Evolutionary conservation across 164 flowering plant genomes (phyloP), one percentile per base, ranked within the genome.

Genomic region (Berberis thunbergii): DNA sequence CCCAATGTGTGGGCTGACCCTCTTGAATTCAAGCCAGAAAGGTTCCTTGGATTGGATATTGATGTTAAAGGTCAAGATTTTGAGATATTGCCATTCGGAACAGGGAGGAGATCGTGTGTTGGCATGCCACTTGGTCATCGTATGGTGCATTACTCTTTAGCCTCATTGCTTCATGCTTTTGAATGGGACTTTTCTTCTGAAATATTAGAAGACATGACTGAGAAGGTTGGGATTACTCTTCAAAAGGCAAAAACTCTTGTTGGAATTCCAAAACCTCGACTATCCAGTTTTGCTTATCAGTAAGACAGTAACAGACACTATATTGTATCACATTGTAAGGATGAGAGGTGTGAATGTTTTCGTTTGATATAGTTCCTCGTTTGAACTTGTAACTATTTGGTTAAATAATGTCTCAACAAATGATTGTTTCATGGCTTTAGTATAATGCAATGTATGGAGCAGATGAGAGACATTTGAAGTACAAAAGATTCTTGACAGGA

Each of bases 1-100:
- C 74, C 75, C 2, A 49, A 65, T 2, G 62, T 68, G 44, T 78
- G 78, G 78, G 42, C 70, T 8, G 64, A 75, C 7, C 78, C 81
- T 1, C 11, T 10, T 2, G 72, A 73, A 59, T 78, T 78, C 67
- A 54, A 38, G 49, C 81, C 81, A 0, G 77, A 76, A 43, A 64
- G 81, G 61, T 78, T 76, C 54, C 49, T 73, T 1, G 75, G 70
- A 2, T 54, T 43, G 0, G 66, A 69, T 7, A 7, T 78, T 8
- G 79, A 76, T 38, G 74, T 76, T 6, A 73, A 76, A 60, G 82
- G 82, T 7, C 75, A 73, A 60, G 72, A 73, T 55, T 78, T 78
- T 49, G 74, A 74, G 66, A 7, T 76, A 1, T 45, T 78, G 50
- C 82, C 82, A 1, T 78, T 78, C 5, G 82, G 77, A 9, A 61